phyloP scores from a whole-genome alignment of 1,284 basidiomycete species.

The Mycena citricolor region DNA sequence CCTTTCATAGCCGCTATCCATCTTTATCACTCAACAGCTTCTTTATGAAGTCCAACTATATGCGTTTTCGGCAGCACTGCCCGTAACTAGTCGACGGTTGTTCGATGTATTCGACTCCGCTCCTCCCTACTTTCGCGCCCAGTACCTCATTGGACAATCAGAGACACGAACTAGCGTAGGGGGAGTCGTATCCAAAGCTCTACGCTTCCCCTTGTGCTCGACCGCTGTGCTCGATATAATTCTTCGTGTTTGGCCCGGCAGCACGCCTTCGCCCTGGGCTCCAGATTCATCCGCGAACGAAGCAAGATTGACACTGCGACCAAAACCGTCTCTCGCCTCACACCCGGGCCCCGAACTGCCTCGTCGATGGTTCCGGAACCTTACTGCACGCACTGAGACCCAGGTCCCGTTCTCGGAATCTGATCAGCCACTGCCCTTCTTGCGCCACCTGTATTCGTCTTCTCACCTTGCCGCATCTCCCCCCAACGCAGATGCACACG shows the following conservation, averaged over 20 bases:
- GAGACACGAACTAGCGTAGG: too few species aligned
- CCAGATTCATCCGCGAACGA: background rate
- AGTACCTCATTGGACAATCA: slow-evolving; percentile 56
- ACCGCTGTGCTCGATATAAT: slow-evolving; percentile 53
- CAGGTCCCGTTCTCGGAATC: slow-evolving; percentile 37
- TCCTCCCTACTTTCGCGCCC: slow-evolving; percentile 52
- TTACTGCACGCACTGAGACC: slow-evolving; percentile 34
- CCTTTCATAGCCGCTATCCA: too few species aligned
- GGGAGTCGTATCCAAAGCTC: slow-evolving; percentile 47
- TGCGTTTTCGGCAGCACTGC: slow-evolving; percentile 60
- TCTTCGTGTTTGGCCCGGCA: slow-evolving; percentile 14
- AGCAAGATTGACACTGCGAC: background rate
- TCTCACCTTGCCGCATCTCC: slow-evolving; percentile 38
- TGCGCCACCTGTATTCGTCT: slow-evolving; percentile 52
- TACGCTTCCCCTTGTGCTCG: slow-evolving; percentile 68
- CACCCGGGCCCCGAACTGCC: slow-evolving; percentile 49
- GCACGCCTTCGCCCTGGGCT: background rate
- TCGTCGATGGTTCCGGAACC: slow-evolving; percentile 56
- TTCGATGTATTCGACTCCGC: slow-evolving; percentile 52
- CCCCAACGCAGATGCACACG: slow-evolving; percentile 58
- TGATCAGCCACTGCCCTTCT: slow-evolving; percentile 61
- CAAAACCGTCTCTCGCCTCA: background rate
- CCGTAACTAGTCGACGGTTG: slow-evolving; percentile 52
- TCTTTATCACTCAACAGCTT: too few species aligned
- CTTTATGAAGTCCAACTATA: slow-evolving; percentile 72